Base-by-base conservation (phyloP, 2,329 filamentous ascomycete genomes). In the Penicillium nordicum region DNA sequence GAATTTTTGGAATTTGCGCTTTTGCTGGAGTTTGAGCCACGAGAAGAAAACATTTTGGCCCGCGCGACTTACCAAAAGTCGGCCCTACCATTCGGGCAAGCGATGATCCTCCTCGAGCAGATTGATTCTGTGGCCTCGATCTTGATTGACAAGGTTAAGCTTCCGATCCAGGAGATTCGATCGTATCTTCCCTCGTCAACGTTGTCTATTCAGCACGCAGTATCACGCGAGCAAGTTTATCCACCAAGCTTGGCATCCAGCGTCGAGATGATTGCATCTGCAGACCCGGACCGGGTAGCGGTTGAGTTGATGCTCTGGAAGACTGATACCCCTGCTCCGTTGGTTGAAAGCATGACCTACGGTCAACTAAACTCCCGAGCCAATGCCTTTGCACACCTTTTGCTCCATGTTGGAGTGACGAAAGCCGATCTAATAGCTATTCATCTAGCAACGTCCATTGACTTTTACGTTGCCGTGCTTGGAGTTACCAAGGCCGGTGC, bases 1-100 rank as follows among this genome's bases (percentile, higher is more conserved):
- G 92, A 97, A 68, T 83, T 84, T 23, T 77, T 94, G 7, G 92
- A 96, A 68, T 92, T 90, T 41, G 85, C 84, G 53, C 68, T 95
- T 1, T 81, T 92, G 2, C 69, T 96, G 7, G 92, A 96, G 67
- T 78, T 94, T 12, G 87, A 92, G 70, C 90, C 92, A 0, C 69
- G 63, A 2, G 66, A 69, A 0, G 72, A 78, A 7, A 65, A 64
- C n/a, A 69, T 88, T 16, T 64, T 67, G n/a, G 72, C 80, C 7
- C 82, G 80, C 59, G 79, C 79, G 9, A 87, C 81, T 14, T 88
- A 80, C 64, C 79, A 85, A 61, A 63, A 77, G 36, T 73, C 78
- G 3, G 58, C 79, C 2, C 76, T 94, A 14, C 79, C 87, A 0
- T 58, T 74, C 10, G 67, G 74, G 0, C 84, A 92, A 53, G 78